Evolutionary conservation across 2,329 filamentous ascomycete species (phyloP).

Genomic region (Tolypocladium cylindrosporum): DNA sequence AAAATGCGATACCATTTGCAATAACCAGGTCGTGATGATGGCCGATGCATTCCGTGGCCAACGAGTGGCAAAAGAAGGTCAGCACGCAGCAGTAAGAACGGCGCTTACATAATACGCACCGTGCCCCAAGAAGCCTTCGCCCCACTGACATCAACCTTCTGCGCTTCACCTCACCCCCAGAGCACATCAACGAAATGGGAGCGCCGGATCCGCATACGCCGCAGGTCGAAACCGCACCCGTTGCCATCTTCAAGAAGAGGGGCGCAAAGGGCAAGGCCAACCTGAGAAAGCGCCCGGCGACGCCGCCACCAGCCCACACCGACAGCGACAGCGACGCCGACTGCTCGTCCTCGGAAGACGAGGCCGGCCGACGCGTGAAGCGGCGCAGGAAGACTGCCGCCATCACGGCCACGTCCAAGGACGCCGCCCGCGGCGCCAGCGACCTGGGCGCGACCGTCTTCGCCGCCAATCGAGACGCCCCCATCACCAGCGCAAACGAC

Average conservation of each 20-base stretch:
- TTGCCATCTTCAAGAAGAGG: conserved; percentile 79
- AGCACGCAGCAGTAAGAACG: too few species aligned
- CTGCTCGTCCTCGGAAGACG: conserved; percentile 67
- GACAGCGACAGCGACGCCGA: conserved; percentile 43
- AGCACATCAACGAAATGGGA: conserved; percentile 1
- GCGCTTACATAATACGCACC: too few species aligned
- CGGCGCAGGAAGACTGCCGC: conserved; percentile 59
- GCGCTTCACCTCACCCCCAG: not conserved
- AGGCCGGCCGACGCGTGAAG: conserved; percentile 69
- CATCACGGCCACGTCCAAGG: conserved; percentile 55
- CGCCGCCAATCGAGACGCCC: conserved; percentile 50
- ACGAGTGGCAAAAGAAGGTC: too few species aligned
- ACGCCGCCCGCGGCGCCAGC: conserved; percentile 18
- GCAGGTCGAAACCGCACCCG: conserved; percentile 24
- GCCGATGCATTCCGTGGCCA: too few species aligned
- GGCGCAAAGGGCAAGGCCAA: conserved; percentile 65
- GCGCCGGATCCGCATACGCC: not conserved
- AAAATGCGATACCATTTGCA: too few species aligned
- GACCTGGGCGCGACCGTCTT: conserved; percentile 43
- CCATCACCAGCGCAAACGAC: conserved; percentile 64
- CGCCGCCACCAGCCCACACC: conserved; percentile 59
- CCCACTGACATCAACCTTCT: not conserved
- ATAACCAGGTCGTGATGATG: too few species aligned
- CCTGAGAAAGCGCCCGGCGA: conserved; percentile 69
- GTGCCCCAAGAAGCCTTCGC: not conserved